These are phyloP conservation scores for Houttuynia cordata DNA, from an alignment of 164 flowering plant genomes.

Conservation along the genomic window DNA sequence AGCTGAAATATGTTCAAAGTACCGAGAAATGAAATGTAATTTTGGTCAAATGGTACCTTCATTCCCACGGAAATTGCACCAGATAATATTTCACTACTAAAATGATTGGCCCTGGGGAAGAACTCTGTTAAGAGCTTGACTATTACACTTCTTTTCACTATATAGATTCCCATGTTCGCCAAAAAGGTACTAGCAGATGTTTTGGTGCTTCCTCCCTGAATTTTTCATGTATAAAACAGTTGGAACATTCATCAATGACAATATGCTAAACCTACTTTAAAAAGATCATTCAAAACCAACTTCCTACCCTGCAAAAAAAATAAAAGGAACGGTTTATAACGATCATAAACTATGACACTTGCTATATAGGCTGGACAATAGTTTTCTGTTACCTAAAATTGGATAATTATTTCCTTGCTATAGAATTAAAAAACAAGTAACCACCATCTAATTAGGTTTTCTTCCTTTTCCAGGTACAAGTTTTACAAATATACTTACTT, in stretches of 20 bases:
- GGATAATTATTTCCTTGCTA: too few species aligned
- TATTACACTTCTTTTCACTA: constrained; percentile 46
- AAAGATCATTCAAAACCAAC: too few species aligned
- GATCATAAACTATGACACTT: too few species aligned
- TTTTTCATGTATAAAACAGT: too few species aligned
- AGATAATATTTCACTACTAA: constrained; percentile 51
- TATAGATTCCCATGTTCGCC: constrained; percentile 66
- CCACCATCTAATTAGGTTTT: neutral
- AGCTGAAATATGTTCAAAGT: neutral
- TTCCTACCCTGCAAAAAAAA: too few species aligned
- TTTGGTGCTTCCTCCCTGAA: neutral
- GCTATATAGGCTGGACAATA: too few species aligned
- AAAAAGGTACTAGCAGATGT: constrained; percentile 5
- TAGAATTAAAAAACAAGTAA: too few species aligned
- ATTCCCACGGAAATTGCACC: constrained; percentile 59
- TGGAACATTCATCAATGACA: too few species aligned
- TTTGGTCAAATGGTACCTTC: constrained; percentile 31
- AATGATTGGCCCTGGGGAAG: constrained; percentile 53
- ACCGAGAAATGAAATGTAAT: neutral
- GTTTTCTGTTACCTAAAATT: too few species aligned
- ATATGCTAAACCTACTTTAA: too few species aligned
- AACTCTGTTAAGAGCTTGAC: constrained; percentile 37
- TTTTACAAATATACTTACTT: constrained; percentile 16
- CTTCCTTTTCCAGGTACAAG: neutral
- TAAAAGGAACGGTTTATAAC: too few species aligned